A percentile compares a stretch with the other conserved stretches of the same genome.
Conservation (phyloP, 2,329 filamentous ascomycete species). For the Fusarium liriodendri region DNA sequence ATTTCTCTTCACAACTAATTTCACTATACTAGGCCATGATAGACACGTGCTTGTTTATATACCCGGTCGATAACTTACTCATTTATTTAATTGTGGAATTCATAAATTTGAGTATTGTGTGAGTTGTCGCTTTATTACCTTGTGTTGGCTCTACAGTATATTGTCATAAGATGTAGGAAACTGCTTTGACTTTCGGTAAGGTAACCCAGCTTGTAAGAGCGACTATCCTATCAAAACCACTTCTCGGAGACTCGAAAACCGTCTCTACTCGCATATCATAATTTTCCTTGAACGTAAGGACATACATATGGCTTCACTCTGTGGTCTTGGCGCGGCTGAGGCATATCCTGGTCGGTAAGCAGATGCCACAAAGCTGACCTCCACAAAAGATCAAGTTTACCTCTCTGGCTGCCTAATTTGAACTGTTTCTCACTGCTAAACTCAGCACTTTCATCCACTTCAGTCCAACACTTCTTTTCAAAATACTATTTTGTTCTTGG, state of each 20-base stretch:
- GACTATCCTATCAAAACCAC: not conserved
- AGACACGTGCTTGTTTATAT: not conserved
- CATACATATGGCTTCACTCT: no score
- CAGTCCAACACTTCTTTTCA: not conserved
- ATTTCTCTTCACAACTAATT: not conserved
- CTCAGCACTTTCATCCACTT: not conserved
- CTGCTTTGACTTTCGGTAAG: not conserved
- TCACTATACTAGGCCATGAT: not conserved
- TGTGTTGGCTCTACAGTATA: not conserved
- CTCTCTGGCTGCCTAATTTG: not conserved
- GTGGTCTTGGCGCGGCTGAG: not conserved
- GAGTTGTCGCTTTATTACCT: not conserved
- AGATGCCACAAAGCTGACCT: not conserved
- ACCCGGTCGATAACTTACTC: not conserved
- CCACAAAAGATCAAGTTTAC: not conserved
- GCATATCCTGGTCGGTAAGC: not conserved
- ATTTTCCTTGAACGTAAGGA: not conserved
- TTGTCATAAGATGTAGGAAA: not conserved
- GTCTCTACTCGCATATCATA: not conserved
- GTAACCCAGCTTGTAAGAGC: not conserved
- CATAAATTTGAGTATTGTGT: not conserved
- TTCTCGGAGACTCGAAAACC: no score
- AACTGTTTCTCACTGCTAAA: not conserved
- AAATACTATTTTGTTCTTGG: not conserved
- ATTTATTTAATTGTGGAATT: not conserved